Conservation (phyloP, 2,329 filamentous ascomycete species). For the Dissoconium aciculare region DNA sequence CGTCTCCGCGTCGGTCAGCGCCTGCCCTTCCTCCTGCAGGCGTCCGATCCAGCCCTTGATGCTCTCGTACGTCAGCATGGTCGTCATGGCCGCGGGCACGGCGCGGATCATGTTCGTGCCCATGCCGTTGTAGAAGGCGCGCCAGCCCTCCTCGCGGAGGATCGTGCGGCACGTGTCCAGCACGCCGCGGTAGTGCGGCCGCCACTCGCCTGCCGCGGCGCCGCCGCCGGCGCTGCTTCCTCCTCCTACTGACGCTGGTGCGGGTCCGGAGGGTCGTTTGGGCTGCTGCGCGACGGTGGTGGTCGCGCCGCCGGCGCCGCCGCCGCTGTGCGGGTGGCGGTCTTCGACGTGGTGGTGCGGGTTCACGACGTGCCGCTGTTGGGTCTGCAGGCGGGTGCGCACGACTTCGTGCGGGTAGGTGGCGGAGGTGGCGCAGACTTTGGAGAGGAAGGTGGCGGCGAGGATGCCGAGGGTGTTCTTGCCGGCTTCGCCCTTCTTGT, state of each 20-base stretch:
- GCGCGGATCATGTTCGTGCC: slow-evolving; percentile 96
- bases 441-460: slow-evolving; percentile 80
- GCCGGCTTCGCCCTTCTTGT: slow-evolving; percentile 33
- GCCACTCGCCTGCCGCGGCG: slow-evolving; percentile 15
- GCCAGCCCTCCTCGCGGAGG: slow-evolving; percentile 80
- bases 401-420: slow-evolving; percentile 98
- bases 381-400: slow-evolving; percentile 82
- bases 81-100: slow-evolving; percentile 88
- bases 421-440: slow-evolving; percentile 82
- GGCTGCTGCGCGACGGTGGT: slow-evolving; percentile 41
- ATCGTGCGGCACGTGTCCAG: slow-evolving; percentile 73
- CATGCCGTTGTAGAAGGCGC: slow-evolving; percentile 92
- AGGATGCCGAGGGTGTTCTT: slow-evolving; percentile 71
- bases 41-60: slow-evolving; percentile 40
- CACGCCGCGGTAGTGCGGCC: slow-evolving; percentile 58
- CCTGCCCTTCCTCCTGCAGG: slow-evolving; percentile 38
- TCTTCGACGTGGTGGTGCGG: slow-evolving; percentile 26
- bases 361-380: slow-evolving; percentile 67
- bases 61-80: slow-evolving; percentile 93
- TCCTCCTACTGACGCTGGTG: no score
- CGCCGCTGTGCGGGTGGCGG: slow-evolving; percentile 33
- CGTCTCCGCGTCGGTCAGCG: slow-evolving; percentile 10
- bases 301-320: slow-evolving; percentile 33
- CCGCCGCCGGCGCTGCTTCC: background rate
- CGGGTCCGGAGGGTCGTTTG: no score